Evolutionary conservation across 345 rosid species (phyloP), one percentile per base, ranked within the genome.

Genomic region (Populus davidiana): DNA sequence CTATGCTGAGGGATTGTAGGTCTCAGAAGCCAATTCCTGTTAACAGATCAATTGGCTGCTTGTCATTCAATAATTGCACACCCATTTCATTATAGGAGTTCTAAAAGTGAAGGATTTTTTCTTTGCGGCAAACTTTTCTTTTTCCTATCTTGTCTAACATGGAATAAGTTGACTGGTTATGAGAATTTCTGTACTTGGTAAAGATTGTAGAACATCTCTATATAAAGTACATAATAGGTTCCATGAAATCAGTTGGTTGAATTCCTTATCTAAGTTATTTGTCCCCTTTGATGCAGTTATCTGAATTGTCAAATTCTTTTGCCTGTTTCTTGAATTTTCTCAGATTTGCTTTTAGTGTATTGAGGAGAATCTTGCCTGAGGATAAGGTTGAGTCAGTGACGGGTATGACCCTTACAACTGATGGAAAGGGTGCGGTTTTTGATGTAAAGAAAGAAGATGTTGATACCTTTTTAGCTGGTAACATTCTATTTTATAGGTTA

Each of bases 281-380:
- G 23, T 65, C 43, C 4, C 9, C 4, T 44, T 61, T 64, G 9
- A 43, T 62, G 23, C 14, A 18, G 31, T 41, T 71, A 35, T 36
- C 70, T 33, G 16, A 23, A 17, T 69, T 44, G 25, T 54, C 47
- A 56, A 20, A 17, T 27, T 61, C 33, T 49, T 6, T 21, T 39
- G 9, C 10, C 10, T 23, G 29, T 65, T 68, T 66, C 63, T 21
- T 69, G 74, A 69, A 61, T 66, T 27, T 47, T 70, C 33, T 80
- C 84, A 96, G 99, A 77, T 89, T 31, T 78, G 99, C 87, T 23
- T 90, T 71, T 62, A 85, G 89, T 62, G 74, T 85, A n/a, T 73
- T 96, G 85, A 91, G 91, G 86, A 91, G 98, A 84, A 77, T 89
- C 82, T 77, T 96, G 86, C 98, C 99, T 0, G 99, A 96, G 86